Evolutionary conservation across 352 stramenopile species (phyloP), one percentile per base, ranked within the genome.

Genomic region (Globisporangium parvum): DNA sequence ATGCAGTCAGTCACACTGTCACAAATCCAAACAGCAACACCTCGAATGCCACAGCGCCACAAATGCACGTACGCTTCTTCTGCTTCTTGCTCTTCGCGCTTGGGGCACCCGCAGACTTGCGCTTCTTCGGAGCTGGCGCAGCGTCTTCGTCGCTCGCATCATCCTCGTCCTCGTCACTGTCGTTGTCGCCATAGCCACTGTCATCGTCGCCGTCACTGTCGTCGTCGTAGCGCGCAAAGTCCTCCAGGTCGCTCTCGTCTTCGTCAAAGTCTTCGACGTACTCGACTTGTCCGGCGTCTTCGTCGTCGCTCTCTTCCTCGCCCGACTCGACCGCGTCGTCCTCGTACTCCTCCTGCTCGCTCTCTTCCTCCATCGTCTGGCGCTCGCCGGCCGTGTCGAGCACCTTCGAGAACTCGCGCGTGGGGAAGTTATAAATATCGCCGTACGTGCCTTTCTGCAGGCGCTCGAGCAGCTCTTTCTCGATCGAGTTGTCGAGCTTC

Each of bases 351-450:
- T 93, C 84, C 59, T 84, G 67, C 40, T 88, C 78, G 48, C 95
- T 94, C 62, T 96, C 85, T 66, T 98, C 89, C 50, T 97, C 88
- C 56, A 96, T 93, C 24, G 96, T 91, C 57, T 98, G 80, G 67
- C 85, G 90, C 58, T 89, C 79, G 57, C 80, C 78, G 51, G 85
- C 77, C 65, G 82, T 71, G 45, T 89, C 81, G 33, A 95, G 64
- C 51, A 94, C 81, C 42, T 93, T 92, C 56, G 87, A 79, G 67
- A 97, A 96, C 63, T 95, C 75, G 63, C 73, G 82, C 75, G 98
- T 88, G 46, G 96, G 95, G 77, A 99, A 99, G 75, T 99, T 99
- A 83, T 99, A 99, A 77, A 99, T 99, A 81, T 99, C 96, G 56
- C 96, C 96, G 78, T 99, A 99, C 6, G 95, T 98, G 65, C 96